Evolutionary conservation across 768 basidiomycete genomes (phyloP).

Genomic region (Rhodocollybia butyracea): DNA sequence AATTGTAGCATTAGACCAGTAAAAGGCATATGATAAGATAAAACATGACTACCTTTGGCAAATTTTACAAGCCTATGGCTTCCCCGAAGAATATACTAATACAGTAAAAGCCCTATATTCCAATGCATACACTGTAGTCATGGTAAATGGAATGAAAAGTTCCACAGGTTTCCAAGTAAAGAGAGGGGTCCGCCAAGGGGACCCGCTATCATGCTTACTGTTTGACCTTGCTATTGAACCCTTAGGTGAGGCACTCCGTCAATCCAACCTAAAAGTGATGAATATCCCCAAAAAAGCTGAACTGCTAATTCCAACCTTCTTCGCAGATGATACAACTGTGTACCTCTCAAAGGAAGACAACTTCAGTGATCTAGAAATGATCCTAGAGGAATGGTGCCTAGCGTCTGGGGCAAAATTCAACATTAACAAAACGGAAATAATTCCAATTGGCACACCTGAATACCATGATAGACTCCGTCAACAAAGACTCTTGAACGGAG

Average conservation of each 20-base stretch:
- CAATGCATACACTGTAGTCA: not conserved
- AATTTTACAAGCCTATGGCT: conserved; percentile 15
- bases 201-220: conserved; percentile 15
- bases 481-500: not conserved
- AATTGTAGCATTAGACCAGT: too few relatives aligned
- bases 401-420: conserved; percentile 18
- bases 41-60: conserved; percentile 27
- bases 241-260: conserved; percentile 16
- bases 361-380: conserved; percentile 3
- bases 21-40: too few relatives aligned
- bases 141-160: conserved; percentile 22
- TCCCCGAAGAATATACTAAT: conserved; percentile 26
- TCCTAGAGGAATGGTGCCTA: conserved; percentile 12
- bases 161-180: conserved; percentile 12
- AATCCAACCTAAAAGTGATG: conserved; percentile 15
- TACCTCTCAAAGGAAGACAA: conserved; percentile 9
- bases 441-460: conserved; percentile 14
- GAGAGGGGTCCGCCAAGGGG: conserved; percentile 27
- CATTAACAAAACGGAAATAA: conserved; percentile 18
- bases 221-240: conserved; percentile 28
- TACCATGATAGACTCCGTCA: not conserved
- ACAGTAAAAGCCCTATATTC: conserved; percentile 26
- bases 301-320: conserved; percentile 17
- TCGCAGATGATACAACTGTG: too few relatives aligned
- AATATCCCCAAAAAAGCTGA: conserved; percentile 9